Conservation (phyloP, 305 asterid genomes). For the Euphrasia arctica region DNA sequence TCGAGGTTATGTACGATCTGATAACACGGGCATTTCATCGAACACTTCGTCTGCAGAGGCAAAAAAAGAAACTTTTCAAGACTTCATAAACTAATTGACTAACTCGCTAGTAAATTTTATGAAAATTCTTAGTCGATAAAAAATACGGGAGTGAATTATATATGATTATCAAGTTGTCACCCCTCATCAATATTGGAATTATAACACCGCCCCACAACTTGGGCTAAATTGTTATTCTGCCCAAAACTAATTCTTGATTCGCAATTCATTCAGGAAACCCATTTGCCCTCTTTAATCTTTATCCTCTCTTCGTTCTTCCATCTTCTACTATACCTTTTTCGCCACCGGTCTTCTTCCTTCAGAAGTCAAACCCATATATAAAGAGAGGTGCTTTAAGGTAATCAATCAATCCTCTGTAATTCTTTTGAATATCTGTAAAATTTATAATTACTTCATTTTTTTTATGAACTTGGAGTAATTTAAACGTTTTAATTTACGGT, state of each 20-base stretch:
- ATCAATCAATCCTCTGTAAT: background rate
- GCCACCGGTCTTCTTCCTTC: background rate
- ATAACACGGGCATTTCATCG: background rate
- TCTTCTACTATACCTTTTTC: background rate
- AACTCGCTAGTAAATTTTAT: no score
- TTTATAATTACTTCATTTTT: background rate
- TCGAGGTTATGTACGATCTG: no score
- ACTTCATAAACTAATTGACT: background rate
- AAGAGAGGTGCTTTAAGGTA: background rate
- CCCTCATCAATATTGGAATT: no score
- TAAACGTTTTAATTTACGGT: no score
- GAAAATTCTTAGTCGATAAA: no score
- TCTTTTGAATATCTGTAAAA: background rate
- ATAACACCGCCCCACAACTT: background rate
- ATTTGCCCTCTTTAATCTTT: background rate
- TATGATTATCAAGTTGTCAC: no score
- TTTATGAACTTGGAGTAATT: no score
- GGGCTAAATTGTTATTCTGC: background rate
- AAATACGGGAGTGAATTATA: no score
- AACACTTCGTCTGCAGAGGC: background rate
- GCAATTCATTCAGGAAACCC: background rate
- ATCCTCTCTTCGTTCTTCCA: background rate
- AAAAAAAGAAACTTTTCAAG: background rate
- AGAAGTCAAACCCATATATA: background rate
- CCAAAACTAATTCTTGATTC: background rate